These are phyloP conservation scores for Salvia miltiorrhiza DNA, from an alignment of 257 asterid genomes.

Conservation along the genomic window DNA sequence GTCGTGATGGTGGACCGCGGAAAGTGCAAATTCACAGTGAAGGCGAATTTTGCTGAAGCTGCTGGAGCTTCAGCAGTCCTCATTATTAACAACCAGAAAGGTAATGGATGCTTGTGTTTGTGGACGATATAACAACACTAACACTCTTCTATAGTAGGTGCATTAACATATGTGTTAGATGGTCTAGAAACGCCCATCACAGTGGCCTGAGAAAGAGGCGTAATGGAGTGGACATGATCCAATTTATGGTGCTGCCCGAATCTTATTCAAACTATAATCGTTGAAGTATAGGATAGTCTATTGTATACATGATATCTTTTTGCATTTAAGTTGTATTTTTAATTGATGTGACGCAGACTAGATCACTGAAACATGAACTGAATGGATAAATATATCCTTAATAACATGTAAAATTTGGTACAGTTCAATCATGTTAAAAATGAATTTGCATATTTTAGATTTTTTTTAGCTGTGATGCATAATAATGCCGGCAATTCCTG, in stretches of 20 bases:
- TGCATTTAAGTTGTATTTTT: conserved; percentile 9
- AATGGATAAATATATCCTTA: background rate
- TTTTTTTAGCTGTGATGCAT: background rate
- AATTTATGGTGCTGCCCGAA: background rate
- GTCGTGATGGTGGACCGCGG: conserved; percentile 85
- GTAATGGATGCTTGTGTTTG: conserved; percentile 35
- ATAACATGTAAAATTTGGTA: background rate
- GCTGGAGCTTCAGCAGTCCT: conserved; percentile 95
- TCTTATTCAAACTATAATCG: background rate
- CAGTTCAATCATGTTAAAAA: background rate
- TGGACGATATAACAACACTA: background rate
- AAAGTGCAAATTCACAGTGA: conserved; percentile 72
- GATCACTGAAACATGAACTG: background rate
- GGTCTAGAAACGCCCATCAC: background rate
- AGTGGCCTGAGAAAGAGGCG: background rate
- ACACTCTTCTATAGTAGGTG: background rate
- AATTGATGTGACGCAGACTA: background rate
- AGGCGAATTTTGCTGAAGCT: conserved; percentile 82
- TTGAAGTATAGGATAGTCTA: background rate
- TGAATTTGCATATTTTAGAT: background rate
- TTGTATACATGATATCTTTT: background rate
- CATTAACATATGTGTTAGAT: background rate
- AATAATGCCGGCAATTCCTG: conserved; percentile 14
- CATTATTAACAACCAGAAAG: conserved; percentile 81
- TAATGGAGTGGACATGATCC: background rate